phyloP scores from a whole-genome alignment of 1,284 basidiomycete genomes.

The Bondarzewia mesenterica region DNA sequence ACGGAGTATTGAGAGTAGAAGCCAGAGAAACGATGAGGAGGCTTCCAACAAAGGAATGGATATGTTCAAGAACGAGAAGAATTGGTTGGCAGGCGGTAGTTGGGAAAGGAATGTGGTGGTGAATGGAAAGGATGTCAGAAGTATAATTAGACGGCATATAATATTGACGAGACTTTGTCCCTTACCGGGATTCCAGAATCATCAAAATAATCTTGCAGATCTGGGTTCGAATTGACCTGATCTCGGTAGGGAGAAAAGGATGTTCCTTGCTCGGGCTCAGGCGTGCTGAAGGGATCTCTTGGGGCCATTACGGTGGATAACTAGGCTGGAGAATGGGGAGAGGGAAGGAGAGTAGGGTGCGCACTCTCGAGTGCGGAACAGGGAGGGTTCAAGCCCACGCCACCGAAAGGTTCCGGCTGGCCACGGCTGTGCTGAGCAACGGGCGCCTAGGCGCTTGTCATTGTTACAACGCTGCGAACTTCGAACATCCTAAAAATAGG shows the following conservation, averaged over 20 bases:
- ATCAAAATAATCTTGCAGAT: constrained; percentile 15
- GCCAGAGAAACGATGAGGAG: constrained; percentile 26
- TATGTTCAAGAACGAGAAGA: constrained; percentile 2
- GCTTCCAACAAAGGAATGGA: constrained; percentile 21
- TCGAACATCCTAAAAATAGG: background rate
- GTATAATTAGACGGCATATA: background rate
- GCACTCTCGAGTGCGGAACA: too few relatives aligned
- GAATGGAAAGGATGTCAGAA: background rate
- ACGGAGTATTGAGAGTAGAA: constrained; percentile 23
- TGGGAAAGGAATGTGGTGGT: background rate
- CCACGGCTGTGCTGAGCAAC: too few relatives aligned
- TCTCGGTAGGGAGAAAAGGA: background rate
- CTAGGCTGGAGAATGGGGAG: background rate
- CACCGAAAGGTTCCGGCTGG: too few relatives aligned
- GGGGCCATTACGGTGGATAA: constrained; percentile 1
- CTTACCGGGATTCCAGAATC: constrained; percentile 12
- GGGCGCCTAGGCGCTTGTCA: too few relatives aligned
- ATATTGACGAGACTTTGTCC: background rate
- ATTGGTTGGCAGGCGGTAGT: background rate
- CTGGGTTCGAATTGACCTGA: constrained; percentile 8
- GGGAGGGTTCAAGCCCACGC: too few relatives aligned
- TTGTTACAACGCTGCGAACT: too few relatives aligned
- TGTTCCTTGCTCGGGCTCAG: constrained; percentile 2
- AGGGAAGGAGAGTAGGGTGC: too few relatives aligned
- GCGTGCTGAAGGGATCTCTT: constrained; percentile 10